Evolutionary conservation across 2,329 filamentous ascomycete species (phyloP), one percentile per base, ranked within the genome.

Genomic region (Nemania bipapillata): DNA sequence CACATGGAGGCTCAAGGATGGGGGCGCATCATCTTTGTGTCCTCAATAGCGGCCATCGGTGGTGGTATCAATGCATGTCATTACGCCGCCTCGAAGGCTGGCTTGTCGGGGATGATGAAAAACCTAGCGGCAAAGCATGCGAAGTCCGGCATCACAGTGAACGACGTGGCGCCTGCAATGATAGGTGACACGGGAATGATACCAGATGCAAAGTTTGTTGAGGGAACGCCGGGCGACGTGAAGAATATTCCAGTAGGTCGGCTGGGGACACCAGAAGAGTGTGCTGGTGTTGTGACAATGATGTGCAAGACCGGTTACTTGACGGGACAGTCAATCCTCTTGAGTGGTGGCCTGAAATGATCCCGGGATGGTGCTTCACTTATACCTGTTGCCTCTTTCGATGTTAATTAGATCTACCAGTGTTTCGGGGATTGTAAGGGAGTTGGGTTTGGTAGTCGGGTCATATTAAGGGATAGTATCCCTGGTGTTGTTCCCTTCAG

Each of bases 91-190:
- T 87, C 85, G 30, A 90, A 90, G 77, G 88, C 85, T 7, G 89
- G 88, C 1, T 77, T 91, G 69, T 87, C 85, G 4, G 86, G 86
- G 2, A 87, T 91, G 86, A 90, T 90, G 86, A 87, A 85, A 75
- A 91, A 90, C 70, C 81, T 91, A 32, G 84, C 88, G 0, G 84
- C 82, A 0, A 86, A 87, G 53, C 83, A 90, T 24, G 89, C 87
- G 1, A 82, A 84, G 63, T 84, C 83, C 72, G 88, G 88, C 35
- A 89, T 91, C 72, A 89, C 88, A 15, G 87, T 90, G 65, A 91
- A 91, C 67, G 88, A 90, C 70, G 87, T 91, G n/a, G 87, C 88
- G 2, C 89, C 89, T 0, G 89, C 89, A 2, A 90, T 91, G 87
- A 90, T 91, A 70, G 88, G 87, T 3, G 85, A 86, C 24, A 89